Evolutionary conservation across 2,329 filamentous ascomycete species (phyloP), one percentile per base, ranked within the genome.

Genomic region (Talaromyces albobiverticillius): DNA sequence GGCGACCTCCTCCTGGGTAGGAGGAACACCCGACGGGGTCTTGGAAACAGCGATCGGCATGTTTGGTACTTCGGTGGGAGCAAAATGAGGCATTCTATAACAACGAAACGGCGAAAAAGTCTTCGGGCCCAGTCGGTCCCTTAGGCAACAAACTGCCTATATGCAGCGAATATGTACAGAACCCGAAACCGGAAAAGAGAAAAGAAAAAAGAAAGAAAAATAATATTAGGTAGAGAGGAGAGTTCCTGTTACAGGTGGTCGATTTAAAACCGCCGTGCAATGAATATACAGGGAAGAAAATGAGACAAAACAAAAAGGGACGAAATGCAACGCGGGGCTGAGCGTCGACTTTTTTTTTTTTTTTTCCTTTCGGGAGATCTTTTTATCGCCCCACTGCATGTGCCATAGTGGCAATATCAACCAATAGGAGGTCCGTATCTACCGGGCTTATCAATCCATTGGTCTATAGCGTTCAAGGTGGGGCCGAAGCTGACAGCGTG

Each of bases 1-100:
- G 57, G 80, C 73, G 58, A 93, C 76, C 59, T 90, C 88, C 60
- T 85, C 82, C 63, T 82, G 74, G 29, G 84, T 81, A 59, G 87
- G 86, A 60, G 84, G 78, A 46, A 75, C 65, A 48, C 66, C 61
- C 45, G 67, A 69, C 41, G 75, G 67, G 46, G 73, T 69, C 64
- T 80, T 80, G 22, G 76, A 69, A 58, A 81, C 74, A 64, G 78
- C 73, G 60, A 72, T 75, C 57, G 76, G 63, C 70, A 74, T 73
- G 61, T 63, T 68, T 62, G 69, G 68, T 57, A 66, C 59, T 57
- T 68, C 71, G 54, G 71, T 66, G 57, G 73, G 67, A 20, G 73
- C 72, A 38, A 72, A 65, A 64, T 80, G 77, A 62, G 77, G 78
- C 77, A 80, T 80, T 68, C 42, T 51, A 57, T 55, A 42, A 46